A percentile compares a stretch with the other conserved stretches of the same genome.
Evolutionary conservation across 2,329 filamentous ascomycete genomes (phyloP).

Genomic region (Cytospora paraplurivora): DNA sequence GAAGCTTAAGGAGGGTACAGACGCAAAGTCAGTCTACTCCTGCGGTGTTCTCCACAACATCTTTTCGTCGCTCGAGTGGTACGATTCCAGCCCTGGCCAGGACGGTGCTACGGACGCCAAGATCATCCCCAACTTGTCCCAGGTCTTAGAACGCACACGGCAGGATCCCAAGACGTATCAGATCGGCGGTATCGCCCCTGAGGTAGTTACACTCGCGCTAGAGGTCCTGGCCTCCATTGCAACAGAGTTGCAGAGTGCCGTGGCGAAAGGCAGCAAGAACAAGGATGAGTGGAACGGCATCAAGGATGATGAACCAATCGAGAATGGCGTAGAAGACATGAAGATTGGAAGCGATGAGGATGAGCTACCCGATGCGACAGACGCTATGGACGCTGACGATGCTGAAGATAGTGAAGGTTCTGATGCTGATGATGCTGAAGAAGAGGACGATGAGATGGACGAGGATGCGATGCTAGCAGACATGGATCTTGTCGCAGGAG

Average conservation of each 20-base stretch:
- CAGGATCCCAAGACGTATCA: conserved; percentile 31
- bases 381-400: conserved; percentile 40
- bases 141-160: conserved; percentile 42
- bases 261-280: conserved; percentile 47
- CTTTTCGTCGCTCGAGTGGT: conserved; percentile 56
- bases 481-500: conserved; percentile 63
- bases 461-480: conserved; percentile 62
- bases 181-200: conserved; percentile 43
- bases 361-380: conserved; percentile 26
- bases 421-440: conserved; percentile 41
- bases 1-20: conserved; percentile 50
- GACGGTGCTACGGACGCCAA: conserved; percentile 53
- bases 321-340: conserved; percentile 35
- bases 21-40: conserved; percentile 55
- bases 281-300: conserved; percentile 45
- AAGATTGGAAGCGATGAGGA: conserved; percentile 26
- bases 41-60: conserved; percentile 66
- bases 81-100: conserved; percentile 51
- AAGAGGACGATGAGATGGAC: conserved; percentile 40
- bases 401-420: conserved; percentile 25
- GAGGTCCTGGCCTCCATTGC: conserved; percentile 67
- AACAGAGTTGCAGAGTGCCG: conserved; percentile 56
- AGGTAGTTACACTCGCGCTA: conserved; percentile 57
- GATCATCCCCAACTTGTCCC: conserved; percentile 49
- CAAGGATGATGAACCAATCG: conserved; percentile 45